Evolutionary conservation across 768 basidiomycete species (phyloP).

Genomic region (Trametes coccinea): DNA sequence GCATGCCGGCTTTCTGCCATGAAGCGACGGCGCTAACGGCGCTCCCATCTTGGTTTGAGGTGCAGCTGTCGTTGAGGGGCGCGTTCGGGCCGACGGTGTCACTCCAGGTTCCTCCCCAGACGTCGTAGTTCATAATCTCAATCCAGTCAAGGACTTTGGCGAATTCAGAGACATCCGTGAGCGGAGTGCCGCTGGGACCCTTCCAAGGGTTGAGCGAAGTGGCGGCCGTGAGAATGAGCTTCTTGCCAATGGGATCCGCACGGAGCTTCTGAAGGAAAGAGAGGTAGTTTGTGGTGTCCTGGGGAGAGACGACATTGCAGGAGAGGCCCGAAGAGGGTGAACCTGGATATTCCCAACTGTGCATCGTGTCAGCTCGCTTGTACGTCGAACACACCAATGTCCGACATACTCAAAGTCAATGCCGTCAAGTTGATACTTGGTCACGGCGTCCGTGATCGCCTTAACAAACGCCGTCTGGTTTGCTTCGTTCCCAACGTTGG

Average conservation of each 20-base stretch:
- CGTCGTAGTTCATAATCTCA: slow-evolving; percentile 70
- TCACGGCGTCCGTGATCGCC: slow-evolving; percentile 50
- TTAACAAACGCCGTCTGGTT: slow-evolving; percentile 62
- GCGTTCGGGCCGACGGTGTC: slow-evolving; percentile 75
- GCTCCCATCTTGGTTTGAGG: slow-evolving; percentile 68
- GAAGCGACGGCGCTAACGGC: slow-evolving; percentile 69
- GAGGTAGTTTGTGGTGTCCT: slow-evolving; percentile 81
- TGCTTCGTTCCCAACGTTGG: slow-evolving; percentile 47
- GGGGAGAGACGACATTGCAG: slow-evolving; percentile 62
- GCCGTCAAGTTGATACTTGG: slow-evolving; percentile 55
- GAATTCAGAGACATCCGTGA: slow-evolving; percentile 65
- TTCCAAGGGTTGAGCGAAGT: slow-evolving; percentile 66
- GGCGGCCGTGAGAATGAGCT: slow-evolving; percentile 73
- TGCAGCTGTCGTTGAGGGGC: slow-evolving; percentile 79
- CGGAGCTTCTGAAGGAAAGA: slow-evolving; percentile 74
- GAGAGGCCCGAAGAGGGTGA: slow-evolving; percentile 51
- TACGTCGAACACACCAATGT: neutral
- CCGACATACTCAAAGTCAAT: slow-evolving; percentile 64
- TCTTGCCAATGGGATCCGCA: slow-evolving; percentile 47
- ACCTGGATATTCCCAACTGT: slow-evolving; percentile 86
- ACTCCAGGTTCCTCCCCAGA: slow-evolving; percentile 56
- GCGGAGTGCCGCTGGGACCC: slow-evolving; percentile 54
- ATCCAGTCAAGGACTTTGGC: slow-evolving; percentile 75
- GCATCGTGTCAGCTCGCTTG: neutral
- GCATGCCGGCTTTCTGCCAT: slow-evolving; percentile 81